A percentile compares a stretch with the other conserved stretches of the same genome.
These are phyloP conservation scores for Cladophialophora psammophila DNA, from an alignment of 2,329 filamentous ascomycete species.

Conservation along the genomic window DNA sequence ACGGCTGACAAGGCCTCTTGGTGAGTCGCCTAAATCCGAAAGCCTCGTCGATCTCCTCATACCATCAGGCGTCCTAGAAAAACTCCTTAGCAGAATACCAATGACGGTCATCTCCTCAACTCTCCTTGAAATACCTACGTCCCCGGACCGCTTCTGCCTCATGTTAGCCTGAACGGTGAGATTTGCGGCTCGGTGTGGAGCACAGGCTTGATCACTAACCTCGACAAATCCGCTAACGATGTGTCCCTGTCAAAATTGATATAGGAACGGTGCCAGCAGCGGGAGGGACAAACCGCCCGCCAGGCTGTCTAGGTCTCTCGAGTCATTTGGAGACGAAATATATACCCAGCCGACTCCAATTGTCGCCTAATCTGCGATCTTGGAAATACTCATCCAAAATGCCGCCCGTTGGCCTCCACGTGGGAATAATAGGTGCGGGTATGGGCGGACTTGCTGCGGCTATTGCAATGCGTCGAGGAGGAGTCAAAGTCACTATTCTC, in stretches of 20 bases:
- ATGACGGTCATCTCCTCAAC: neutral
- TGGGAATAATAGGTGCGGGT: slow-evolving; percentile 48
- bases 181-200: neutral
- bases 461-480: slow-evolving; percentile 51
- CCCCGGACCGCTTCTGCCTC: neutral
- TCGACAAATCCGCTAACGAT: neutral
- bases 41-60: neutral
- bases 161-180: neutral
- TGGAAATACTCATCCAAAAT: neutral
- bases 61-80: neutral
- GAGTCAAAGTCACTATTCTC: slow-evolving; percentile 42
- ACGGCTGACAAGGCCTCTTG: neutral
- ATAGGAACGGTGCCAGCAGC: neutral
- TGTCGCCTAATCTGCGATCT: neutral
- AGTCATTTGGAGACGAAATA: neutral
- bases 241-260: neutral
- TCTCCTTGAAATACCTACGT: neutral
- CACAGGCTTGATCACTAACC: neutral
- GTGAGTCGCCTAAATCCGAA: slow-evolving; percentile 5
- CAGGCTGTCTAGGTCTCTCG: slow-evolving; percentile 1
- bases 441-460: slow-evolving; percentile 54
- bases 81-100: neutral
- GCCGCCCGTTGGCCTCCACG: slow-evolving; percentile 30
- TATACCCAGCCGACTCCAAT: neutral
- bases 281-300: neutral